Conservation (phyloP, 1,284 basidiomycete species). For the Inonotus obliquus region DNA sequence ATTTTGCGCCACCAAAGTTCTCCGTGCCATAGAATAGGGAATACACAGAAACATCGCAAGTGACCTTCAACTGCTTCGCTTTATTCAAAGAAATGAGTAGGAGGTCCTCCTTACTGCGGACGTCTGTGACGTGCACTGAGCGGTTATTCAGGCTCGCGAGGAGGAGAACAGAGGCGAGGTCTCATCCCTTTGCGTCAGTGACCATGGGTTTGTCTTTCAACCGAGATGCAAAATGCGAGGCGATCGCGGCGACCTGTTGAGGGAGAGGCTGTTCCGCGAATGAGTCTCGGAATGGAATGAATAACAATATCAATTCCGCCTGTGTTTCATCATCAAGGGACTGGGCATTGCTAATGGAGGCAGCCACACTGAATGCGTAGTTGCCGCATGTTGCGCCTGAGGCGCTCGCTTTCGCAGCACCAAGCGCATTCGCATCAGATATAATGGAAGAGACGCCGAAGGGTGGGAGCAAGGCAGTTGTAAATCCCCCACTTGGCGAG, state of each 20-base stretch:
- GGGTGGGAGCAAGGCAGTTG: conserved; percentile 76
- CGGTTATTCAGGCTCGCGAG: conserved; percentile 90
- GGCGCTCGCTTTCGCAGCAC: conserved; percentile 63
- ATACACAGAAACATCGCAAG: no score
- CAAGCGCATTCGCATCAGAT: conserved; percentile 64
- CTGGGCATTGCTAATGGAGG: no score
- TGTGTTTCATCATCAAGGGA: conserved; percentile 71
- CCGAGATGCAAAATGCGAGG: conserved; percentile 90
- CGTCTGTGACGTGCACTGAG: conserved; percentile 92
- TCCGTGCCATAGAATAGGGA: no score
- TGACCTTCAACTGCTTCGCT: no score
- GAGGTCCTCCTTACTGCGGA: conserved; percentile 85
- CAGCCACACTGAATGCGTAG: no score
- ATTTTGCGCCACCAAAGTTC: no score
- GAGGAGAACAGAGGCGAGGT: conserved; percentile 91
- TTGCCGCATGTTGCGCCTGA: conserved; percentile 73
- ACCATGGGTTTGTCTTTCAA: conserved; percentile 88
- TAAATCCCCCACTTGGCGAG: no score
- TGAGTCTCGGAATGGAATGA: conserved; percentile 73
- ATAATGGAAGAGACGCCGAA: conserved; percentile 60
- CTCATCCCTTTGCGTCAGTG: conserved; percentile 89
- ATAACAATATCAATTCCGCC: conserved; percentile 78
- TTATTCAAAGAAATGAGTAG: conserved; percentile 92
- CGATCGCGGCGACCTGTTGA: conserved; percentile 56
- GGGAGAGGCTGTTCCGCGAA: conserved; percentile 33